Evolutionary conservation across 73 alveolate species (phyloP).

Genomic region (Uronychia setigera): DNA sequence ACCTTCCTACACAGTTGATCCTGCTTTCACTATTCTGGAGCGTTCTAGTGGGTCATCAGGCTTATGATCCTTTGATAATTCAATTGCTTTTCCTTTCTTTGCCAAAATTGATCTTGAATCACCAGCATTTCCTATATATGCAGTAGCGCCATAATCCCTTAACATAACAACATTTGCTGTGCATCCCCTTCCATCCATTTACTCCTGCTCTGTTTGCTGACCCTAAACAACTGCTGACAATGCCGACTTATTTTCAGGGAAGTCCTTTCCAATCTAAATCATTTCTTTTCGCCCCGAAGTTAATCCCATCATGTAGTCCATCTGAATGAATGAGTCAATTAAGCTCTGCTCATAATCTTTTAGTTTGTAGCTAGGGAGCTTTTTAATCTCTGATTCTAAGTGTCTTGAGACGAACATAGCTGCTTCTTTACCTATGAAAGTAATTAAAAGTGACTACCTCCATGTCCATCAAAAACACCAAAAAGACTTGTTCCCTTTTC

Average conservation of each 20-base stretch:
- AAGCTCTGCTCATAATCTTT: slow-evolving; percentile 78
- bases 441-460: slow-evolving; percentile 64
- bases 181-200: slow-evolving; percentile 71
- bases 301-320: slow-evolving; percentile 63
- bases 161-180: slow-evolving; percentile 78
- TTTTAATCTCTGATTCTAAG: slow-evolving; percentile 67
- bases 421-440: slow-evolving; percentile 67
- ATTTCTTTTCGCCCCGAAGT: slow-evolving; percentile 10
- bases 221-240: neutral
- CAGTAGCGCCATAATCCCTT: slow-evolving; percentile 20
- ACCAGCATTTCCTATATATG: slow-evolving; percentile 90
- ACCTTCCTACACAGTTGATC: slow-evolving; percentile 77
- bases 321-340: slow-evolving; percentile 77
- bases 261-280: slow-evolving; percentile 4
- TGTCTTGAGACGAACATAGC: slow-evolving; percentile 81
- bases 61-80: slow-evolving; percentile 77
- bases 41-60: slow-evolving; percentile 83
- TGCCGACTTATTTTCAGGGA: slow-evolving; percentile 17
- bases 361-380: slow-evolving; percentile 46
- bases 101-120: slow-evolving; percentile 89
- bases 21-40: slow-evolving; percentile 79
- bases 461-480: slow-evolving; percentile 97
- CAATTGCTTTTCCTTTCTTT: slow-evolving; percentile 58
- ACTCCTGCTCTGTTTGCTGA: slow-evolving; percentile 5
- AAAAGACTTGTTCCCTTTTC: slow-evolving; percentile 75